phyloP scores from a whole-genome alignment of 768 basidiomycete genomes.

The Symmetrospora coprosmae region DNA sequence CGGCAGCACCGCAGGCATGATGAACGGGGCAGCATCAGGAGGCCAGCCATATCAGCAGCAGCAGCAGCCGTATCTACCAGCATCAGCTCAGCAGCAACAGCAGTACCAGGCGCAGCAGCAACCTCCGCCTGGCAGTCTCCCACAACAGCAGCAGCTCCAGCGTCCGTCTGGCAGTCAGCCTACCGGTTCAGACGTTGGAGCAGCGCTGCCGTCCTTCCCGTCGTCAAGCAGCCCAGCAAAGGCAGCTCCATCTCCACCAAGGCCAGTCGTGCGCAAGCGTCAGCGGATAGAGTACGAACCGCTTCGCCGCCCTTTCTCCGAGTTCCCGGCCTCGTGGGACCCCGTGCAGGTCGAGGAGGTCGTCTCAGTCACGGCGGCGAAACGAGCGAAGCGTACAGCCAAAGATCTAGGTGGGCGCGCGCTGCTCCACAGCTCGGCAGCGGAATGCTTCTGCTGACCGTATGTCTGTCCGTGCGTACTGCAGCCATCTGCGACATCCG shows the following conservation, averaged over 20 bases:
- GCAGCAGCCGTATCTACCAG: background rate
- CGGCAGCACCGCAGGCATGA: background rate
- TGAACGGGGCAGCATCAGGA: background rate
- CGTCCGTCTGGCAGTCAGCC: too few relatives aligned
- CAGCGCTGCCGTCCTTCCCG: background rate
- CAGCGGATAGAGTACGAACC: conserved; percentile 28
- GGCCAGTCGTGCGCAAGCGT: conserved; percentile 24
- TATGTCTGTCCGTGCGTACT: background rate
- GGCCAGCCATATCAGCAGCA: background rate
- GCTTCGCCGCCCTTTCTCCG: background rate
- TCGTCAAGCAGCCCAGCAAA: background rate
- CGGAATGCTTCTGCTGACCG: background rate
- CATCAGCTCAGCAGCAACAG: background rate
- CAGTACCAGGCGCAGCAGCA: background rate
- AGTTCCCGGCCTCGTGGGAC: conserved; percentile 23
- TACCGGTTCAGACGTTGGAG: too few relatives aligned
- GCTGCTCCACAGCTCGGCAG: too few relatives aligned
- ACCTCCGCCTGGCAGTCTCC: background rate
- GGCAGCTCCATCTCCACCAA: background rate
- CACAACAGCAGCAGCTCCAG: background rate
- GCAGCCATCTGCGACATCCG: conserved; percentile 54
- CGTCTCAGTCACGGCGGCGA: background rate
- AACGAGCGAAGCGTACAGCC: conserved; percentile 17
- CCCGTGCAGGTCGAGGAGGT: conserved; percentile 20
- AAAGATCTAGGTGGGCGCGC: conserved; percentile 26